These are phyloP conservation scores for Nakataea oryzae DNA, from an alignment of 2,329 filamentous ascomycete species.

Conservation along the genomic window DNA sequence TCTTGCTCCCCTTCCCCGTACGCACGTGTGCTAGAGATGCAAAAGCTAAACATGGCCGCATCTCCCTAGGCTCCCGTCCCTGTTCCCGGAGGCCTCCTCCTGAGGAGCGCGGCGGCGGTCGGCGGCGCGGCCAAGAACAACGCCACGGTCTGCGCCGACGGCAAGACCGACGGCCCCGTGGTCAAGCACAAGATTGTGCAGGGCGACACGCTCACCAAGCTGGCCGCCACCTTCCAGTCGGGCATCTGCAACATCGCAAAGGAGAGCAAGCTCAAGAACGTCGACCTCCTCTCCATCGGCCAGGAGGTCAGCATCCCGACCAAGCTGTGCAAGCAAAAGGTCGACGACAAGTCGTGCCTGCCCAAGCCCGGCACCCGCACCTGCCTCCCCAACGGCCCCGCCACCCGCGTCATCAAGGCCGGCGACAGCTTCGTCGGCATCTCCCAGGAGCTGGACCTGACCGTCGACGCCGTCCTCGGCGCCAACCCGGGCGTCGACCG, in stretches of 20 bases:
- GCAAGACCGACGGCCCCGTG: not conserved
- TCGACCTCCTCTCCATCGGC: not conserved
- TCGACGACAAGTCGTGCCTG: conserved; percentile 1
- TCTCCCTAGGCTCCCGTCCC: not conserved
- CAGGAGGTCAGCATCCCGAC: not conserved
- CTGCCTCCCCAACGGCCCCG: not conserved
- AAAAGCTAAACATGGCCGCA: not conserved
- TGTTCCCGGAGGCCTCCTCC: not conserved
- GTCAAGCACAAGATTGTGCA: not conserved
- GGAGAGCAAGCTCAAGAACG: not conserved
- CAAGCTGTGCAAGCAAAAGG: not conserved
- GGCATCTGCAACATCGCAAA: conserved; percentile 3
- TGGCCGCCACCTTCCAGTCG: conserved; percentile 1
- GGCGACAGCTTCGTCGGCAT: conserved; percentile 1
- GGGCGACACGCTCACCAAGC: conserved; percentile 3
- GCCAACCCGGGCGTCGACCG: not conserved
- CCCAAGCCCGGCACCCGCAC: not conserved
- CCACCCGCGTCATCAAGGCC: not conserved
- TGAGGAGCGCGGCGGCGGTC: not conserved
- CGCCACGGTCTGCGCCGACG: not conserved
- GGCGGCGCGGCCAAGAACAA: not conserved
- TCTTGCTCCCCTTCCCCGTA: not conserved
- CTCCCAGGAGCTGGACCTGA: conserved; percentile 1
- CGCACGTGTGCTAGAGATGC: too few species aligned
- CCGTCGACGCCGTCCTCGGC: not conserved